phyloP scores from a whole-genome alignment of 2,329 filamentous ascomycete genomes.

The Talaromyces sp. region DNA sequence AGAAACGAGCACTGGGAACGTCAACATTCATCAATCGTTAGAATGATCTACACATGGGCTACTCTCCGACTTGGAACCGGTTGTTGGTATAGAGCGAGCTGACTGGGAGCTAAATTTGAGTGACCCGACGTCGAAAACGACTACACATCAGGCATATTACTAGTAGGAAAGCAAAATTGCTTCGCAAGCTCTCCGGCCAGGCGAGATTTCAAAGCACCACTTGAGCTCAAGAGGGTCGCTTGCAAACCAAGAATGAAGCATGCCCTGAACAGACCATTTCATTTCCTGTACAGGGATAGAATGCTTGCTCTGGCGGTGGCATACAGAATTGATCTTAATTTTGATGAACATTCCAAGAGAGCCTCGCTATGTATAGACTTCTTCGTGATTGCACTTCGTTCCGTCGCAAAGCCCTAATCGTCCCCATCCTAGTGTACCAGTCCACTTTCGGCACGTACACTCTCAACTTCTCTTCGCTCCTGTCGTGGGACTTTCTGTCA shows the following conservation, averaged over 20 bases:
- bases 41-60: slow-evolving; percentile 1
- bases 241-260: slow-evolving; percentile 2
- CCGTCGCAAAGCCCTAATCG: no score
- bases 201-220: not conserved
- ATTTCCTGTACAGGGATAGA: not conserved
- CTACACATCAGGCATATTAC: not conserved
- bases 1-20: not conserved
- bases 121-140: not conserved
- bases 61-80: not conserved
- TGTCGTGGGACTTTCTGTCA: no score
- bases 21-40: not conserved
- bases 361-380: not conserved
- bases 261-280: slow-evolving; percentile 3
- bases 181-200: not conserved
- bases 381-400: no score
- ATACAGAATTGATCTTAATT: no score
- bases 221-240: slow-evolving; percentile 4
- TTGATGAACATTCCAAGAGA: not conserved
- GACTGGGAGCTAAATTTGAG: not conserved
- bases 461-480: no score
- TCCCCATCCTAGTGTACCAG: no score
- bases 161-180: not conserved
- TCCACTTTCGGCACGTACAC: no score
- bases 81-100: not conserved
- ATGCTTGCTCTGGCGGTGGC: not conserved